phyloP scores from a whole-genome alignment of 2,329 filamentous ascomycete genomes.

The Fusarium longipes region DNA sequence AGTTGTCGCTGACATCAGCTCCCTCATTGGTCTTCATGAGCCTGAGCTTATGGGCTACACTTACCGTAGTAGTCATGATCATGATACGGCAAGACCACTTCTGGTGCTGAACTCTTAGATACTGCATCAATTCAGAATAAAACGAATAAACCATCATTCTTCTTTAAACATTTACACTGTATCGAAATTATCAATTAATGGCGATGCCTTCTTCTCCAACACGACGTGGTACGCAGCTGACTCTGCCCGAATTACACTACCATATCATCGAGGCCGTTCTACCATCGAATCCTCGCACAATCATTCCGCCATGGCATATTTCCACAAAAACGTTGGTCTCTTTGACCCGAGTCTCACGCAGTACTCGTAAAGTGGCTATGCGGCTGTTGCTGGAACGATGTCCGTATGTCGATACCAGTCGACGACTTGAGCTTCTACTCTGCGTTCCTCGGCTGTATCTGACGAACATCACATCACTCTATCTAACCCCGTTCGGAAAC shows the following conservation, averaged over 20 bases:
- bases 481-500: slow-evolving; percentile 53
- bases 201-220: slow-evolving; percentile 13
- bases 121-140: not conserved
- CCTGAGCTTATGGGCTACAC: too few relatives aligned
- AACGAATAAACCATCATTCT: not conserved
- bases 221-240: slow-evolving; percentile 15
- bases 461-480: slow-evolving; percentile 54
- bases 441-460: slow-evolving; percentile 51
- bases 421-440: slow-evolving; percentile 51
- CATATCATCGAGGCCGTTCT: slow-evolving; percentile 52
- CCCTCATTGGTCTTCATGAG: slow-evolving; percentile 1
- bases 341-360: slow-evolving; percentile 57
- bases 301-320: slow-evolving; percentile 54
- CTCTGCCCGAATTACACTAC: slow-evolving; percentile 52
- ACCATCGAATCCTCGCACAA: slow-evolving; percentile 45
- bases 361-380: slow-evolving; percentile 55
- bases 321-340: slow-evolving; percentile 58
- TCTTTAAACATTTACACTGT: not conserved
- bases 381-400: slow-evolving; percentile 59
- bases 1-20: slow-evolving; percentile 11
- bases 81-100: too few relatives aligned
- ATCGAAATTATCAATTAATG: slow-evolving; percentile 5
- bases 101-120: too few relatives aligned
- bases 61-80: too few relatives aligned
- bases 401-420: slow-evolving; percentile 56